phyloP scores from a whole-genome alignment of 305 asterid genomes.

The Fraxinus angustifolia region DNA sequence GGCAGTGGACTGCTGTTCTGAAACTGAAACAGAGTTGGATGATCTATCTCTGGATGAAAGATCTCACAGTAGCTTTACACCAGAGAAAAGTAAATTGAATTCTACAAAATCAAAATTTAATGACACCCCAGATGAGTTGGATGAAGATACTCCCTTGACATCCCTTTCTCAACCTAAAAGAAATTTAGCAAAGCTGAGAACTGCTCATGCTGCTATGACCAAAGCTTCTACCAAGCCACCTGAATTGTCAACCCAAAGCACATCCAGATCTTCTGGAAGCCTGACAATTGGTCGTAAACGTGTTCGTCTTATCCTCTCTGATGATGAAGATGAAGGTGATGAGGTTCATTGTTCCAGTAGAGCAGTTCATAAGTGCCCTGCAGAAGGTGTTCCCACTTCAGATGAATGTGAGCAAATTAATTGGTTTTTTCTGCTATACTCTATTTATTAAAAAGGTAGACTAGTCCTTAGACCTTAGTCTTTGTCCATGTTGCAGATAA shows the following conservation, averaged over 20 bases:
- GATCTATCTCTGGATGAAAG: constrained; percentile 42
- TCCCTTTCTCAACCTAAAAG: constrained; percentile 46
- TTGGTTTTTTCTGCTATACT: constrained; percentile 20
- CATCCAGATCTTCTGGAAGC: constrained; percentile 51
- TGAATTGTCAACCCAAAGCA: constrained; percentile 43
- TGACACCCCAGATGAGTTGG: constrained; percentile 40
- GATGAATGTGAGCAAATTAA: constrained; percentile 60
- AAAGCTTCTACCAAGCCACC: constrained; percentile 36
- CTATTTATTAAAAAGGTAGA: constrained; percentile 13
- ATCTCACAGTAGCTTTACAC: constrained; percentile 53
- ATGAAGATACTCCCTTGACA: constrained; percentile 47
- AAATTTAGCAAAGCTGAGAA: constrained; percentile 36
- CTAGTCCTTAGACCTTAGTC: constrained; percentile 34
- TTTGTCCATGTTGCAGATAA: constrained; percentile 47
- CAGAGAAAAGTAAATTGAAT: constrained; percentile 29
- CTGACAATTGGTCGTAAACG: constrained; percentile 64
- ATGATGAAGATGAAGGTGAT: constrained; percentile 62
- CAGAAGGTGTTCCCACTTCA: constrained; percentile 68
- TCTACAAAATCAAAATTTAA: constrained; percentile 36
- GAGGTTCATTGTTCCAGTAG: constrained; percentile 41
- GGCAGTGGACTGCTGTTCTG: constrained; percentile 65
- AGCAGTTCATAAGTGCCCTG: constrained; percentile 32
- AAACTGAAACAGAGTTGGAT: constrained; percentile 67
- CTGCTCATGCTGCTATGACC: constrained; percentile 29
- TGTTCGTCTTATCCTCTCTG: constrained; percentile 70